Percentiles rank a stretch among this genome's conserved stretches.
Evolutionary conservation across 2,329 filamentous ascomycete genomes (phyloP).

Genomic region (Ambrosiella cleistominuta): DNA sequence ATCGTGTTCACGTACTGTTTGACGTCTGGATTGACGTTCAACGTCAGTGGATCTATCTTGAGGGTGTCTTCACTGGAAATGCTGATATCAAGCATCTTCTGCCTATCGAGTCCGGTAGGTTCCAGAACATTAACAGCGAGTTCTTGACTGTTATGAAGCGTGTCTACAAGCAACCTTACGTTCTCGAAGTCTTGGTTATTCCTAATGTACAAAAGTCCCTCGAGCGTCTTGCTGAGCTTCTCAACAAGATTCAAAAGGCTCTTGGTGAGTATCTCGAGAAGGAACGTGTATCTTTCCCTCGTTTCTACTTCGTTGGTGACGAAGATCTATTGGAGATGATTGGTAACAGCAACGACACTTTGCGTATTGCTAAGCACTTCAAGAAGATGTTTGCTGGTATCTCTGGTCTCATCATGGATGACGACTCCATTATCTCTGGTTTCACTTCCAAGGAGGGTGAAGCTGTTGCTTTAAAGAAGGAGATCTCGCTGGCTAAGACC

Average conservation of each 20-base stretch:
- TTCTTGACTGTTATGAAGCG: constrained; percentile 99
- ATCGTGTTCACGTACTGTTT: constrained; percentile 90
- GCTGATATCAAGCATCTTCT: constrained; percentile 97
- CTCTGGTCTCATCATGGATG: constrained; percentile 76
- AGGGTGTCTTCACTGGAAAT: constrained; percentile 97
- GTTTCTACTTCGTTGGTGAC: constrained; percentile 98
- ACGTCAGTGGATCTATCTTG: constrained; percentile 97
- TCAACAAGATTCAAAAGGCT: constrained; percentile 99
- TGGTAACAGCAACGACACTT: constrained; percentile 93
- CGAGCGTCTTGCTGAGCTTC: constrained; percentile 83
- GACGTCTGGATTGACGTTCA: constrained; percentile 99
- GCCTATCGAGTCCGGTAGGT: constrained; percentile 87
- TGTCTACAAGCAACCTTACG: constrained; percentile 87
- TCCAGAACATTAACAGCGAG: constrained; percentile 98
- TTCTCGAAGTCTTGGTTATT: constrained; percentile 90
- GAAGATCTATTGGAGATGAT: constrained; percentile 98
- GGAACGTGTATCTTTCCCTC: constrained; percentile 89
- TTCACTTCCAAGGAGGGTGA: constrained; percentile 95
- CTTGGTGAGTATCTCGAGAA: constrained; percentile 96
- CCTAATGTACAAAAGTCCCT: constrained; percentile 90
- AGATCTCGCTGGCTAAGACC: constrained; percentile 81
- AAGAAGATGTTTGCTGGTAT: constrained; percentile 99
- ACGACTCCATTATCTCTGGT: constrained; percentile 73
- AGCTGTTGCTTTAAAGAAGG: constrained; percentile 68
- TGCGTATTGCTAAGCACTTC: constrained; percentile 94